Base-by-base conservation (phyloP, 768 basidiomycete genomes). In the Suillus ampliporus region DNA sequence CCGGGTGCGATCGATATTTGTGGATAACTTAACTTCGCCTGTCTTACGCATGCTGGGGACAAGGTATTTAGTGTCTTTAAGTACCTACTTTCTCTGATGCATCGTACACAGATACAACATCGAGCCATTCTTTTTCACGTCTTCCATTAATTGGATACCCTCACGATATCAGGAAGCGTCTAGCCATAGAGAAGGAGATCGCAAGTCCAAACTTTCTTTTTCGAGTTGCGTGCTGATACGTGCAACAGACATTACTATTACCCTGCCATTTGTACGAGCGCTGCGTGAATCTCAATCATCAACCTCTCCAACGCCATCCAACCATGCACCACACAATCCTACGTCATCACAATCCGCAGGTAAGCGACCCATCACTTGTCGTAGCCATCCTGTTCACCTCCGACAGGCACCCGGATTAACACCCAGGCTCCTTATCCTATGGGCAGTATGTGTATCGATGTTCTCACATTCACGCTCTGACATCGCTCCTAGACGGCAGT, bases 101-200 rank as follows among this genome's bases (percentile, higher is more conserved):
- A 6, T 19, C 8, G 37, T 31, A 14, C 13, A 6, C 37, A 77
- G 76, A 48, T 78, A 73, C 59, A 68, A 71, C 48, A 69, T 76
- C 31, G 75, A 77, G 61, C 74, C 76, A 0, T 76, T 77, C 63
- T 78, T 73, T 61, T 77, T 74, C 54, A 72, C 73, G 17, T 75
- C 72, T 0, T 75, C 76, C 2, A 41, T 73, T 8, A 71, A 74
- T 51, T 69, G 71, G 63, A 75, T 74, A n/a, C 74, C 77, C 1
- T 70, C 72, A 2, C 70, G 74, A 43, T 78, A 74, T 53, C 73
- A 75, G 60, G 75, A 76, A 60, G 65, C 69, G 13, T 40, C 64
- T 31, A 58, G 52, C 4, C 62, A 60, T 11, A 65, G 61, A 26
- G 53, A 65, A 53, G 75, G 73, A 61, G 77, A 78, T 58, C 76